Evolutionary conservation across 2,329 filamentous ascomycete species (phyloP), one percentile per base, ranked within the genome.

Genomic region (Cladorrhinum sp.): DNA sequence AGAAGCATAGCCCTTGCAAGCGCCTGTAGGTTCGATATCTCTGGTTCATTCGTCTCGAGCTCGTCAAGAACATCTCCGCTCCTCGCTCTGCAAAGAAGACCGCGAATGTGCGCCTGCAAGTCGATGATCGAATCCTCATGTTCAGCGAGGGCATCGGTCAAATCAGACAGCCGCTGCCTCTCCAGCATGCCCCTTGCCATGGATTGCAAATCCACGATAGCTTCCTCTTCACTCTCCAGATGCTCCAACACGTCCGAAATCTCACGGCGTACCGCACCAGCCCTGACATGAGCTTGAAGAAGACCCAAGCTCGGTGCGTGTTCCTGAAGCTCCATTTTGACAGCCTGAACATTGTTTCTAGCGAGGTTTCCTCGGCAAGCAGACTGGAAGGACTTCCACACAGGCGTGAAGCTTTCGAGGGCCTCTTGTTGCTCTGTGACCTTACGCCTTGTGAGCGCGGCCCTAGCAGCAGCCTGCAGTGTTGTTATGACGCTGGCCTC

Each of bases 1-100:
- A 90, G 79, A 65, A 96, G 81, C 82, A 96, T 90, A 1, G 91
- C 93, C 62, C 94, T 86, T 30, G 86, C 82, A 7, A 93, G 77
- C 26, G 86, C 86, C 74, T 99, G 95, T 2, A 97, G 79, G 30
- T 86, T 77, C 23, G 86, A 76, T 42, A 93, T 84, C 63, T 87
- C 83, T 0, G 85, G 79, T 39, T 88, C 85, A 67, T 91, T 85
- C 1, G 86, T 85, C 56, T 86, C 79, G 24, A 98, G 83, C 48
- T 90, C 82, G 16, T 87, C 84, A 14, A 96, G 81, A 50, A 94
- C 80, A 2, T 81, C 78, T 53, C 78, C 76, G 36, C 89, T 83
- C 51, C 83, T 74, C 62, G 86, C 79, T 60, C 91, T 84, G 67
- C 82, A 82, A 16, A 88, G 72, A 67, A 79, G 85, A n/a, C 88